These are phyloP conservation scores for Phytophthora parvispora DNA, from an alignment of 352 stramenopile species.

Conservation along the genomic window DNA sequence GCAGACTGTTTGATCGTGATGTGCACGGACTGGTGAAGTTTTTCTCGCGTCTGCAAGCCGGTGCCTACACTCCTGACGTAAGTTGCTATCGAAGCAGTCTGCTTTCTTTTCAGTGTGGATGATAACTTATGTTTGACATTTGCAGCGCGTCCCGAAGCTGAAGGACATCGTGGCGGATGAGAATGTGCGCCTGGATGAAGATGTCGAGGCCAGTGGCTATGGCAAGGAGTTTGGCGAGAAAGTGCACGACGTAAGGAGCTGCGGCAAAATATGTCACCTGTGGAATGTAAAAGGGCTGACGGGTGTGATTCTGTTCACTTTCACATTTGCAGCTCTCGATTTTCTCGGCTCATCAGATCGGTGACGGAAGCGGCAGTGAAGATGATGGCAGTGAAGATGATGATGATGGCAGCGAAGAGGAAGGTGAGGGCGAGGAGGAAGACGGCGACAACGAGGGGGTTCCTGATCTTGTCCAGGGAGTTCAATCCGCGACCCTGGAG, in stretches of 20 bases:
- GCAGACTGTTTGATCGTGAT: slow-evolving; percentile 95
- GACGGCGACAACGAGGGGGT: slow-evolving; percentile 45
- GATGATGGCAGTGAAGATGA: slow-evolving; percentile 61
- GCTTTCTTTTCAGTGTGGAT: slow-evolving; percentile 12
- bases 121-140: neutral
- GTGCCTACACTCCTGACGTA: slow-evolving; percentile 89
- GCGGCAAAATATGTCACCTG: no score
- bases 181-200: slow-evolving; percentile 69
- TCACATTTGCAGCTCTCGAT: slow-evolving; percentile 72
- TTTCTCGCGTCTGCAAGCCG: slow-evolving; percentile 90
- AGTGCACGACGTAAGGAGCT: slow-evolving; percentile 64
- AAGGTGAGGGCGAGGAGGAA: slow-evolving; percentile 41
- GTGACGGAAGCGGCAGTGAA: slow-evolving; percentile 47
- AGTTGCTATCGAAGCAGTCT: slow-evolving; percentile 33
- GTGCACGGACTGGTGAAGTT: slow-evolving; percentile 97
- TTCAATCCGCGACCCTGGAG: slow-evolving; percentile 44
- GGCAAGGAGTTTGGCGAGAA: slow-evolving; percentile 81
- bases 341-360: slow-evolving; percentile 76
- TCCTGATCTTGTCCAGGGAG: slow-evolving; percentile 42
- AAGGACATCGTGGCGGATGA: slow-evolving; percentile 78
- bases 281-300: neutral
- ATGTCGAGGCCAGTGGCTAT: slow-evolving; percentile 87
- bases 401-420: slow-evolving; percentile 53
- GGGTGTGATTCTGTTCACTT: slow-evolving; percentile 6
- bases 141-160: slow-evolving; percentile 61